Base-by-base conservation (phyloP, 2,329 filamentous ascomycete species). In the Sarocladium oryzae region DNA sequence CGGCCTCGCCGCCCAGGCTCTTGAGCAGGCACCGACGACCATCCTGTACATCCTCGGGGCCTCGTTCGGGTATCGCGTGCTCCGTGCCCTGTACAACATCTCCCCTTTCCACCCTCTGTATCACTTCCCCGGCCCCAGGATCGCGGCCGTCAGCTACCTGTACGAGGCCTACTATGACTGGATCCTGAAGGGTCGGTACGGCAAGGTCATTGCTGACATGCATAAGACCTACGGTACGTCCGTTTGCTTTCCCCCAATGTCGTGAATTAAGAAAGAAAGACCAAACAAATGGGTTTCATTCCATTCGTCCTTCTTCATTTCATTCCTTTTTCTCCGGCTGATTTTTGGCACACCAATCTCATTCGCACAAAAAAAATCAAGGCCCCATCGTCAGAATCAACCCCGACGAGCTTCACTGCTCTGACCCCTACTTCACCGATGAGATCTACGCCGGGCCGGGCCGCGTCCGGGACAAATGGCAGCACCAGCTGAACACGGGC, bases 161-260 rank as follows among this genome's bases (percentile, higher is more conserved):
- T 69, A 67, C 11, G 69, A 72, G 48, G 64, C 65, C 6, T 72
- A 66, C 48, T 63, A 68, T 45, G 69, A 72, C 50, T 60, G 64
- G 51, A 60, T 69, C 52, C 56, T 57, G 11, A 58, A 60, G 15
- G 69, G 69, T 2, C 55, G 61, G 11, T 72, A 71, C 53, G 64
- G 63, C 10, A 56, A 57, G 3, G 56, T 58, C 21, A 71, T 72
- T 16, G 54, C 57, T 2, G 50, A 57, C 9, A 69, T 71, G 64
- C 68, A 72, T 45, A 58, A 65, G n/a, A 52, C 55, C 8, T 70
- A 72, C 54, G 68, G 69, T n/a, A n/a, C n/a, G n/a, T n/a, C n/a
- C n/a, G n/a, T 64, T 32, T 33, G 52, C 51, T n/a, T 41, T 21
- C 3, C 21, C 21, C 21, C 9, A 8, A 20, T 20, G n/a, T n/a